phyloP scores from a whole-genome alignment of 78 protist genomes.

The Parvularia atlantis region DNA sequence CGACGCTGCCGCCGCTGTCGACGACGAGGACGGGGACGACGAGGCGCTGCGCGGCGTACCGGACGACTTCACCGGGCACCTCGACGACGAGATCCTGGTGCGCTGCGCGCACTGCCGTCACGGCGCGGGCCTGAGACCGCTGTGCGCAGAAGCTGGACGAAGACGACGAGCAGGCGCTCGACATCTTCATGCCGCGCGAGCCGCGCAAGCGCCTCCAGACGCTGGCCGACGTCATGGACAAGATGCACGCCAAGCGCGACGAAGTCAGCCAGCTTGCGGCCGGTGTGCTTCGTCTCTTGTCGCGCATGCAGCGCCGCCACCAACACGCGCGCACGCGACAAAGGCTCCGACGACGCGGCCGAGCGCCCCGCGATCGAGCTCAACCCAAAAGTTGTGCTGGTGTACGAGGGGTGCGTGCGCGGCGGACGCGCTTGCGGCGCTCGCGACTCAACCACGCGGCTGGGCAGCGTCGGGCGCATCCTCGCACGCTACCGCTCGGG shows the following conservation, averaged over 20 bases:
- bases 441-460: neutral
- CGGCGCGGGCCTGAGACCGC: too few species aligned
- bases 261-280: neutral
- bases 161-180: conserved; percentile 50
- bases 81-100: conserved; percentile 20
- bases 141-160: conserved; percentile 26
- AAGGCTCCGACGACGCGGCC: too few species aligned
- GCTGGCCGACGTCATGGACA: conserved; percentile 61
- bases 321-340: neutral
- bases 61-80: too few species aligned
- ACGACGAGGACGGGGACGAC: neutral
- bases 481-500: conserved; percentile 70
- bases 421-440: neutral
- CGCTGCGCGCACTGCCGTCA: neutral
- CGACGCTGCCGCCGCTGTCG: conserved; percentile 21
- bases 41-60: too few species aligned
- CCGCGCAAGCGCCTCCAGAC: conserved; percentile 24
- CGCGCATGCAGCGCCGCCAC: neutral
- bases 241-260: conserved; percentile 32
- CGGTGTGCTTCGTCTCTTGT: neutral
- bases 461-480: conserved; percentile 61
- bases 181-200: conserved; percentile 37
- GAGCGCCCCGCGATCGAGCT: neutral
- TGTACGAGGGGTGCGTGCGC: neutral
- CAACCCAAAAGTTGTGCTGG: neutral